phyloP scores from a whole-genome alignment of 2,329 filamentous ascomycete genomes.

The Pseudogymnoascus sp. region DNA sequence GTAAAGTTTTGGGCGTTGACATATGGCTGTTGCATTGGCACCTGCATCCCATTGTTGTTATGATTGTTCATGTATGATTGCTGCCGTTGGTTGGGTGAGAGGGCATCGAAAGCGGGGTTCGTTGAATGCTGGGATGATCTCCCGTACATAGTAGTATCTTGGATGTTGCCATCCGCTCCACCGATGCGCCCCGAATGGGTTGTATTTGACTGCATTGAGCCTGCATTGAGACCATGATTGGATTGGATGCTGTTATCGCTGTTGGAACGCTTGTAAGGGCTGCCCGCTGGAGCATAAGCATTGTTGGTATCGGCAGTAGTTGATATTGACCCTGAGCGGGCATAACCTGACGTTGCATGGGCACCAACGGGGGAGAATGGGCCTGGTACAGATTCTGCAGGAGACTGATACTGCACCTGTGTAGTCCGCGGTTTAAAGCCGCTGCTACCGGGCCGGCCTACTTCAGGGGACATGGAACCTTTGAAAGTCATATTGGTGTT shows the following conservation, averaged over 20 bases:
- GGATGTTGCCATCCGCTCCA: constrained; percentile 3
- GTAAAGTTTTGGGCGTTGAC: constrained; percentile 55
- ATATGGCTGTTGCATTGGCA: constrained; percentile 33
- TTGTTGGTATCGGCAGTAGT: constrained; percentile 22
- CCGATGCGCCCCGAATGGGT: constrained; percentile 2
- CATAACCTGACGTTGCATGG: constrained; percentile 25
- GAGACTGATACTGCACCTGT: constrained; percentile 27
- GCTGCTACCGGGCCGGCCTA: constrained; percentile 22
- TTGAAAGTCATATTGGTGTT: constrained; percentile 13
- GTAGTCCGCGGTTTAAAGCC: constrained; percentile 22
- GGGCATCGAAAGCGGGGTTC: background rate
- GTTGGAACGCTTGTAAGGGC: constrained; percentile 25
- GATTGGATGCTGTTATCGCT: constrained; percentile 24
- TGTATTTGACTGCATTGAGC: background rate
- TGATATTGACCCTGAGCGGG: constrained; percentile 18
- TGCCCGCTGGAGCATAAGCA: constrained; percentile 13
- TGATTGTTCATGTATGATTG: background rate
- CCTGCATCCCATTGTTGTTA: constrained; percentile 16
- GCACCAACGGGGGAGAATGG: constrained; percentile 26
- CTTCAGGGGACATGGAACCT: constrained; percentile 27
- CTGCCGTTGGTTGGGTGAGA: constrained; percentile 24
- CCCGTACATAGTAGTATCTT: constrained; percentile 25
- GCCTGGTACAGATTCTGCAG: constrained; percentile 23
- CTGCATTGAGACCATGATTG: constrained; percentile 16
- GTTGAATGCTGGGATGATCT: background rate